These are phyloP conservation scores for Aspergillus clavatus DNA, from an alignment of 2,329 filamentous ascomycete genomes.

Conservation along the genomic window DNA sequence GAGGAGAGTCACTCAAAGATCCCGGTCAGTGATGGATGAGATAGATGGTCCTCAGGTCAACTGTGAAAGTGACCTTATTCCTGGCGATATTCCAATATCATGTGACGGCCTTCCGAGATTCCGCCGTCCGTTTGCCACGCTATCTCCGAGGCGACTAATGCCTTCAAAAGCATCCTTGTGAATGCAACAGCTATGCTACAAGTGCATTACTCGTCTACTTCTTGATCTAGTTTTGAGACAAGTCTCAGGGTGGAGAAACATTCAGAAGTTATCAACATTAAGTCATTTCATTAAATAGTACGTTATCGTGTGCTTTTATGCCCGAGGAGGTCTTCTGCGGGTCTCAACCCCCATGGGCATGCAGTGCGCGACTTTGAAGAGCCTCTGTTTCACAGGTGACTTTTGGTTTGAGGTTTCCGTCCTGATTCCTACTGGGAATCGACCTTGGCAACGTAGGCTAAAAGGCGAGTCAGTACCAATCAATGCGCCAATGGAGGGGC, in stretches of 20 bases:
- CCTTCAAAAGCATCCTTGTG: too few species aligned
- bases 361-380: slow-evolving; percentile 7
- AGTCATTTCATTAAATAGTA: slow-evolving; percentile 28
- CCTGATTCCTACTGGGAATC: slow-evolving; percentile 50
- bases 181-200: too few species aligned
- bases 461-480: slow-evolving; percentile 25
- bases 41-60: too few species aligned
- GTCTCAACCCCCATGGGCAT: slow-evolving; percentile 9
- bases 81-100: too few species aligned
- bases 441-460: slow-evolving; percentile 73
- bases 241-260: neutral
- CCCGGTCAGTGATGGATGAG: too few species aligned
- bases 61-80: too few species aligned
- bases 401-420: slow-evolving; percentile 28
- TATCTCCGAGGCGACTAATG: too few species aligned
- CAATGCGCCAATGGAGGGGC: neutral
- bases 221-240: too few species aligned
- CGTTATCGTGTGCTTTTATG: slow-evolving; percentile 25
- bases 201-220: neutral
- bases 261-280: slow-evolving; percentile 8
- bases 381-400: slow-evolving; percentile 29
- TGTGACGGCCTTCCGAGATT: too few species aligned
- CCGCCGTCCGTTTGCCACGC: too few species aligned
- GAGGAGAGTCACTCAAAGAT: too few species aligned
- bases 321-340: slow-evolving; percentile 6